Base-by-base conservation (phyloP, 805 yeast genomes). In the Sporopachydermia quercuum region DNA sequence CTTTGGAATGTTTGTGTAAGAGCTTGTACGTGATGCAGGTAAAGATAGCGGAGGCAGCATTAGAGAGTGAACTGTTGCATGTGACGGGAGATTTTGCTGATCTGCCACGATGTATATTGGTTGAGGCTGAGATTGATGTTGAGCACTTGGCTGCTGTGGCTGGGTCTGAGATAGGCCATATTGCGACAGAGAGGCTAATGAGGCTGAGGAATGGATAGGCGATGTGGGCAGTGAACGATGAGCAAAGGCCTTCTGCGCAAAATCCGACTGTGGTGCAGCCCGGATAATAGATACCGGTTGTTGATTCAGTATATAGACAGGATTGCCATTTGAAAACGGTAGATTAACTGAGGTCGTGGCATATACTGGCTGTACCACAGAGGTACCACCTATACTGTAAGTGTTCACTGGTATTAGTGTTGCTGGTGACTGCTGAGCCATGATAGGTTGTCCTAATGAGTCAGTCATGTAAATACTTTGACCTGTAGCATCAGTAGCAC, bases 141-240 rank as follows among this genome's bases (percentile, higher is more conserved):
- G 45, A 5, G 35, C 36, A 19, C 36, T 46, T 15, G 40, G 46
- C 19, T 38, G 40, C 39, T 39, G 30, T 23, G 40, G 37, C 19
- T 40, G 39, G 16, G 23, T 27, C 34, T 42, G 42, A 42, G 4
- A 43, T 18, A 14, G 43, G 34, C 37, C 23, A 37, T 37, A 19
- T 38, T 42, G 47, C 14, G 42, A 40, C 18, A 34, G 49, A 40
- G 11, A 49, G 45, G 16, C 30, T 37, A 34, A n/a, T 33, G 48
- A 4, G 34, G 44, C 37, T n/a, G 45, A 30, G n/a, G 49, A 45
- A 15, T 45, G 47, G 41, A 34, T 36, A 18, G 52, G 39, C 6
- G 46, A 53, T 36, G 61, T 54, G 36, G 49, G 48, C 38, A 40
- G 44, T 19, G 39, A 39, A 19, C 40, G 37, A 35, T 37, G 44